Evolutionary conservation across 768 basidiomycete species (phyloP).

Genomic region (Gymnopilus junonius): DNA sequence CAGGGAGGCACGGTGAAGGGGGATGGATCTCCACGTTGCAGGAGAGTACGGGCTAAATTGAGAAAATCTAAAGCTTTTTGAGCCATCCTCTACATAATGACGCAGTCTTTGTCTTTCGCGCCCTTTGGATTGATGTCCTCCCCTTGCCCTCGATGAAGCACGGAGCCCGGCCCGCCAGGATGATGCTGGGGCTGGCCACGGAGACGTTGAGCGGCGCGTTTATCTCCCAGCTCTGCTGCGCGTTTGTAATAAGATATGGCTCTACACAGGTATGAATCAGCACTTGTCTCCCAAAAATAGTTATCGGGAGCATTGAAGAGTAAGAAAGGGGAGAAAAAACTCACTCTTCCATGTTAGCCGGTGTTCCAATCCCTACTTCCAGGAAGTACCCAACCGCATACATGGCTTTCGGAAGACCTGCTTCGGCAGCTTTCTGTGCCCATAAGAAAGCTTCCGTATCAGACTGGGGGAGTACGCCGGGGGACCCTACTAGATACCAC

Average conservation of each 20-base stretch:
- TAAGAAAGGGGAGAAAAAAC: slow-evolving; percentile 32
- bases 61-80: not conserved
- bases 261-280: slow-evolving; percentile 39
- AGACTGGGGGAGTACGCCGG: slow-evolving; percentile 96
- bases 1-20: not conserved
- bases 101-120: slow-evolving; percentile 79
- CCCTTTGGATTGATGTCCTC: slow-evolving; percentile 49
- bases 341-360: slow-evolving; percentile 67
- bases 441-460: slow-evolving; percentile 98
- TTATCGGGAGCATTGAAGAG: slow-evolving; percentile 10
- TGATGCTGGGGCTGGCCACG: slow-evolving; percentile 60
- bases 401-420: slow-evolving; percentile 92
- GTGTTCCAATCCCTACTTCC: slow-evolving; percentile 91
- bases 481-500: slow-evolving; percentile 99
- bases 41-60: not conserved
- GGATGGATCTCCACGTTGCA: not conserved
- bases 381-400: slow-evolving; percentile 98
- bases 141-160: slow-evolving; percentile 60
- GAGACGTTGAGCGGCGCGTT: slow-evolving; percentile 87
- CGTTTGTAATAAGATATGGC: slow-evolving; percentile 84
- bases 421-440: slow-evolving; percentile 95
- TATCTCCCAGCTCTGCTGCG: slow-evolving; percentile 92
- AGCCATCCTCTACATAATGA: slow-evolving; percentile 68
- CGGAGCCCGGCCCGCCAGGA: slow-evolving; percentile 64
- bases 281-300: slow-evolving; percentile 7